Percentiles rank a stretch among this genome's conserved stretches.
These are phyloP conservation scores for Fusarium kyushuense DNA, from an alignment of 2,329 filamentous ascomycete genomes.

Conservation along the genomic window DNA sequence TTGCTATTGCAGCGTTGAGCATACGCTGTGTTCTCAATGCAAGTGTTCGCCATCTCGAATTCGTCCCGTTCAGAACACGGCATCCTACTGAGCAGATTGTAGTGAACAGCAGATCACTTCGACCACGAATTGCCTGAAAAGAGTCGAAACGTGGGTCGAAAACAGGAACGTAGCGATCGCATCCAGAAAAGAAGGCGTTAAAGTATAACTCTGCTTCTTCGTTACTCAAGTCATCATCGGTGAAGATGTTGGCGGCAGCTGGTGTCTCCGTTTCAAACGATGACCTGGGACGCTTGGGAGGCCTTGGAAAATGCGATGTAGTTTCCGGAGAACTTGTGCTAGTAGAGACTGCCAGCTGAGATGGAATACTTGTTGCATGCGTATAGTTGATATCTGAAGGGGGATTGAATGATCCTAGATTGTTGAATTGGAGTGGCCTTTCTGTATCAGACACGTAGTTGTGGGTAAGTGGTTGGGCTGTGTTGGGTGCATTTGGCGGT, in stretches of 20 bases:
- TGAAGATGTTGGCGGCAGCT: not conserved
- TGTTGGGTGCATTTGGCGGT: fast-evolving
- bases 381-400: not conserved
- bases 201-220: conserved; percentile 17
- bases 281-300: not conserved
- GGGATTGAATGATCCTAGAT: fast-evolving
- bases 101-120: conserved; percentile 2
- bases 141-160: conserved; percentile 9
- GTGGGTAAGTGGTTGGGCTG: fast-evolving
- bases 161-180: conserved; percentile 15
- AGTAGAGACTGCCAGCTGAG: not conserved
- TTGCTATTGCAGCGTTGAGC: conserved; percentile 23
- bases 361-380: not conserved
- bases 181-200: conserved; percentile 21
- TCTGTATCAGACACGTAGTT: fast-evolving
- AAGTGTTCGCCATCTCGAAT: conserved; percentile 1
- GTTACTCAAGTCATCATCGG: not conserved
- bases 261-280: conserved; percentile 11
- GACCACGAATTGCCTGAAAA: not conserved
- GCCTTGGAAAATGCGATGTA: fast-evolving
- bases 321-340: conserved; percentile 11
- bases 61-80: conserved; percentile 14
- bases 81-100: conserved; percentile 27
- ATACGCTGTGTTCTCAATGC: conserved; percentile 14
- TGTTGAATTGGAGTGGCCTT: not conserved